Percentiles rank a stretch among this genome's conserved stretches.
Evolutionary conservation across 2,329 filamentous ascomycete genomes (phyloP).

Genomic region (Cryphonectria japonica): DNA sequence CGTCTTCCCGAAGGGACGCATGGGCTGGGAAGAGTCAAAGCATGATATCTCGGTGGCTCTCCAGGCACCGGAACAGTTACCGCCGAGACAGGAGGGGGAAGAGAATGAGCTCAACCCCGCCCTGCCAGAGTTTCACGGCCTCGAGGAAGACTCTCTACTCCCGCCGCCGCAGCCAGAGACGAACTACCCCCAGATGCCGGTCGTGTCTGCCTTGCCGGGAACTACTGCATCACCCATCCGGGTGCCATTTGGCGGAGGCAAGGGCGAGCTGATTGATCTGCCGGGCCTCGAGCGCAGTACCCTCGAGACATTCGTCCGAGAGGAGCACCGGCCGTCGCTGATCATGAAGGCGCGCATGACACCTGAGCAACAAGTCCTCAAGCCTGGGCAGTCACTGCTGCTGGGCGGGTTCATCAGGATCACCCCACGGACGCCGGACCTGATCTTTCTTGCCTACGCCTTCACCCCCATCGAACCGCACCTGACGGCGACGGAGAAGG

Average conservation of each 20-base stretch:
- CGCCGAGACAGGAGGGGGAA: constrained; percentile 36
- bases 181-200: constrained; percentile 80
- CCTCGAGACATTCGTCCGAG: constrained; percentile 71
- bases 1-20: constrained; percentile 78
- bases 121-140: constrained; percentile 29
- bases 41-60: constrained; percentile 43
- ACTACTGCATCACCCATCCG: constrained; percentile 96
- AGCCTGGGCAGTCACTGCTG: constrained; percentile 77
- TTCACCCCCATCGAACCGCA: constrained; percentile 83
- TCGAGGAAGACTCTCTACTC: constrained; percentile 62
- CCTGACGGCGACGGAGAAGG: constrained; percentile 79
- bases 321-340: constrained; percentile 67
- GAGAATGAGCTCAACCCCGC: background rate
- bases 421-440: constrained; percentile 69
- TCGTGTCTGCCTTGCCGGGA: constrained; percentile 84
- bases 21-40: constrained; percentile 44
- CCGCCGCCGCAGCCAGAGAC: constrained; percentile 76
- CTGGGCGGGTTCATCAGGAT: constrained; percentile 87
- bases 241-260: constrained; percentile 82
- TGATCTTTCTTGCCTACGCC: constrained; percentile 77
- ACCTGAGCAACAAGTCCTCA: constrained; percentile 74
- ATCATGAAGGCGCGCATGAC: constrained; percentile 79
- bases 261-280: constrained; percentile 90
- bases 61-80: constrained; percentile 32
- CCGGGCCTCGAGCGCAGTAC: constrained; percentile 80